These are phyloP conservation scores for Chernovozyma sophiae-reginae DNA, from an alignment of 1,139 yeast species.

Conservation along the genomic window DNA sequence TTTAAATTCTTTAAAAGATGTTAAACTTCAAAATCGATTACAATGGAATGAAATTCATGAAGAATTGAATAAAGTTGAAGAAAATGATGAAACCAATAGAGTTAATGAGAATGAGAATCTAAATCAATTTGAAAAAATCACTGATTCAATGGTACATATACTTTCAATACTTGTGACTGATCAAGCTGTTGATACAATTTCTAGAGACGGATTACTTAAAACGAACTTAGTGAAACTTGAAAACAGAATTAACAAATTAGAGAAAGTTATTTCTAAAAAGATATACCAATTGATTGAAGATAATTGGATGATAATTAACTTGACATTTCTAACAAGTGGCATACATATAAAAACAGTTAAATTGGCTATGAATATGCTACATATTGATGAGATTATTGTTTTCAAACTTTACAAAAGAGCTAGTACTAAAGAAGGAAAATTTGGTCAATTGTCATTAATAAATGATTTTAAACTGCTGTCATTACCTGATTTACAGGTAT, in stretches of 20 bases:
- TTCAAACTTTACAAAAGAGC: constrained; percentile 3
- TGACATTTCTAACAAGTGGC: constrained; percentile 23
- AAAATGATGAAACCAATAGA: not conserved
- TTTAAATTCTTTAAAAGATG: constrained; percentile 4
- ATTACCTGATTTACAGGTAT: constrained; percentile 16
- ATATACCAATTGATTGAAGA: constrained; percentile 3
- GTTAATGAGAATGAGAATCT: not conserved
- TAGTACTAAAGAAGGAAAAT: not conserved
- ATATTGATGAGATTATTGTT: constrained; percentile 4
- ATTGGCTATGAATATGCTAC: constrained; percentile 15
- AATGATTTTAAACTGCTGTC: constrained; percentile 16
- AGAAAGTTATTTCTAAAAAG: constrained; percentile 11
- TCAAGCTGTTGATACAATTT: constrained; percentile 17
- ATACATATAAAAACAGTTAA: constrained; percentile 22
- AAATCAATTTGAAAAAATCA: not conserved
- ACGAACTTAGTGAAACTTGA: constrained; percentile 17
- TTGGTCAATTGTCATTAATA: constrained; percentile 9
- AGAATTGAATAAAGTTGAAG: constrained; percentile 1
- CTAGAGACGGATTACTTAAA: constrained; percentile 18
- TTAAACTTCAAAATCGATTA: constrained; percentile 1
- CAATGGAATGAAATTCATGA: constrained; percentile 6
- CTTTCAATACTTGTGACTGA: not conserved
- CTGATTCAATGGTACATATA: constrained; percentile 1
- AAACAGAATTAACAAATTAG: constrained; percentile 9
- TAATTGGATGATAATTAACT: constrained; percentile 22